phyloP scores from a whole-genome alignment of 441 rosid species.

The Arabidopsis lyrata region DNA sequence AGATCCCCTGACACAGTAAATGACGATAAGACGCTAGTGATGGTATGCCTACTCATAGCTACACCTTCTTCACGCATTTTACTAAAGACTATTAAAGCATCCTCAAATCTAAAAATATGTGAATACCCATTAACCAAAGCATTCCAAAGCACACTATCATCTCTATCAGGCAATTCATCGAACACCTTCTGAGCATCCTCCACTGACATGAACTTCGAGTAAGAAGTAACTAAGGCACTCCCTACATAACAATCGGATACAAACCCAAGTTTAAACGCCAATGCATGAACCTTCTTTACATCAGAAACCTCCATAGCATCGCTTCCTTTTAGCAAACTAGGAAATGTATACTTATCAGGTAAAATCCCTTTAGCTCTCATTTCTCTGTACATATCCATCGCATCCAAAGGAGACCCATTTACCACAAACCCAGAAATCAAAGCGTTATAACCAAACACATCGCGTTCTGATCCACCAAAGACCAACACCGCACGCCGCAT shows the following conservation, averaged over 20 bases:
- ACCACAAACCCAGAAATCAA: conserved; percentile 59
- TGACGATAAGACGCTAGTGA: conserved; percentile 59
- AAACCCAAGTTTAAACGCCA: conserved; percentile 60
- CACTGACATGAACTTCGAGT: conserved; percentile 50
- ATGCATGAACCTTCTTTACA: conserved; percentile 60
- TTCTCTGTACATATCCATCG: conserved; percentile 50
- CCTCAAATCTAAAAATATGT: conserved; percentile 51
- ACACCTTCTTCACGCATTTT: conserved; percentile 54
- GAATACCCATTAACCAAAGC: conserved; percentile 66
- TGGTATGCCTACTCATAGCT: conserved; percentile 48
- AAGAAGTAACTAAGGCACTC: conserved; percentile 57
- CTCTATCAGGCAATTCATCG: conserved; percentile 59
- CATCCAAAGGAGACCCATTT: conserved; percentile 50
- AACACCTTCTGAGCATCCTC: conserved; percentile 59
- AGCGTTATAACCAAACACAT: conserved; percentile 60
- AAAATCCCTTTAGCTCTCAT: conserved; percentile 53
- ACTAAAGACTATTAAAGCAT: conserved; percentile 51
- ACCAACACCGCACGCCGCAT: conserved; percentile 47
- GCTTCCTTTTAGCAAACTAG: conserved; percentile 63
- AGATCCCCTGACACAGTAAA: conserved; percentile 50
- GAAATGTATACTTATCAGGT: conserved; percentile 71
- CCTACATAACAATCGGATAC: conserved; percentile 59
- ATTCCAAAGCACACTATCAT: conserved; percentile 70
- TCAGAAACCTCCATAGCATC: conserved; percentile 52
- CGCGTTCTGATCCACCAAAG: conserved; percentile 40